A percentile compares a stretch with the other conserved stretches of the same genome.
Evolutionary conservation across 257 asterid genomes (phyloP).

Genomic region (Asclepias syriaca): DNA sequence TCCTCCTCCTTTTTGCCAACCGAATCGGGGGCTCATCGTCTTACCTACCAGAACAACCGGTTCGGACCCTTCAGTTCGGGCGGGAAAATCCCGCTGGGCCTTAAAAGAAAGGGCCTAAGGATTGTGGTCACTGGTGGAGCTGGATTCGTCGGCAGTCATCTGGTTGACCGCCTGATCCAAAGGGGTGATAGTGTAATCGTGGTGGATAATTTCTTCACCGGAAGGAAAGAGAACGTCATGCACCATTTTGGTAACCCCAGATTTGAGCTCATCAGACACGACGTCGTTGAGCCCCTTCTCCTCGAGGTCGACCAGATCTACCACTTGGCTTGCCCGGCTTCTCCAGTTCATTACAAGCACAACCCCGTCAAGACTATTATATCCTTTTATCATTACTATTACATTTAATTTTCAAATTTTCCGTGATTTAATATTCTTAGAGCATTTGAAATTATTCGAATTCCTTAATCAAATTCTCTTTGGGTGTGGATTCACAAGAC

Average conservation of each 20-base stretch:
- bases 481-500: constrained; percentile 60
- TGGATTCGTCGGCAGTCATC: constrained; percentile 90
- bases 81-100: constrained; percentile 80
- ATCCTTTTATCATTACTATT: constrained; percentile 41
- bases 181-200: constrained; percentile 95
- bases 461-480: constrained; percentile 34
- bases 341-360: constrained; percentile 96
- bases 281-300: constrained; percentile 90
- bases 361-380: constrained; percentile 95
- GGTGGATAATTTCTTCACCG: constrained; percentile 94
- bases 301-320: constrained; percentile 98
- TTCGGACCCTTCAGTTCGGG: constrained; percentile 50
- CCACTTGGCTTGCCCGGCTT: constrained; percentile 97
- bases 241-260: constrained; percentile 87
- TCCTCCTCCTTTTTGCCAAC: constrained; percentile 23
- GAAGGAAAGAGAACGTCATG: constrained; percentile 80
- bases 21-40: constrained; percentile 38
- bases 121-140: constrained; percentile 97
- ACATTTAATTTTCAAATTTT: too few relatives aligned
- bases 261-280: constrained; percentile 92
- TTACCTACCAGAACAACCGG: constrained; percentile 47
- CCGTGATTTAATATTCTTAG: not conserved
- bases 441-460: not conserved
- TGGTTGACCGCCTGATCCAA: constrained; percentile 77
- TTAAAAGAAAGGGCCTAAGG: constrained; percentile 63